Evolutionary conservation across 176 grass and related monocot genomes (phyloP), one percentile per base, ranked within the genome.

Genomic region (Phoenix dactylifera): DNA sequence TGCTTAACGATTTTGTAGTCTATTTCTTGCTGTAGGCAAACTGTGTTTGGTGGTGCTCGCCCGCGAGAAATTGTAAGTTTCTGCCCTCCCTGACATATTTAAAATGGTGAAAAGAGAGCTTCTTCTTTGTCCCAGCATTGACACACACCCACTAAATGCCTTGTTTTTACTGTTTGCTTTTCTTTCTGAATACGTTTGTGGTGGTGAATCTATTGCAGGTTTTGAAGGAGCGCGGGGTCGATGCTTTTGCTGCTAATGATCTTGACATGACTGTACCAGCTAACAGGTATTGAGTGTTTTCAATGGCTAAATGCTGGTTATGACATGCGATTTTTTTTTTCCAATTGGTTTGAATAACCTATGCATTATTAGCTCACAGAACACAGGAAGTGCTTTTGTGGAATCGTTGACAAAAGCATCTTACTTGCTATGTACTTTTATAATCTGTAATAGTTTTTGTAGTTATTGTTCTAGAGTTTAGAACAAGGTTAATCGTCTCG

Each of bases 151-250:
- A 12, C 35, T 44, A 44, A 14, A 14, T 14, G 35, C 35, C 35
- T 39, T 44, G 35, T 44, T 44, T 14, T 14, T 44, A 12, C 6
- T 12, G 10, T 44, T 44, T 44, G 15, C 15, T 26, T 59, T 22
- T 19, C 5, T 30, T 65, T 56, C 57, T 68, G 22, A 68, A 54
- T 18, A 56, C 58, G 22, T 72, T 52, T 17, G 20, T 74, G 48
- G 65, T 50, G 53, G 4, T 28, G 6, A 51, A 74, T 52, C 54
- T 53, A 44, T 67, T 66, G 30, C 66, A 98, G 94, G 94, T 98
- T 74, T 79, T 98, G 69, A 93, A 87, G 77, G 88, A 93, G 24
- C 94, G 94, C 35, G 76, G 94, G 59, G 69, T 98, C 62, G 94
- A 93, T 75, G 28, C 12, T 44, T 7, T 77, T 71, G 70, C 63